Conservation (phyloP, 2,329 filamentous ascomycete species). For the Polytolypa hystricis region DNA sequence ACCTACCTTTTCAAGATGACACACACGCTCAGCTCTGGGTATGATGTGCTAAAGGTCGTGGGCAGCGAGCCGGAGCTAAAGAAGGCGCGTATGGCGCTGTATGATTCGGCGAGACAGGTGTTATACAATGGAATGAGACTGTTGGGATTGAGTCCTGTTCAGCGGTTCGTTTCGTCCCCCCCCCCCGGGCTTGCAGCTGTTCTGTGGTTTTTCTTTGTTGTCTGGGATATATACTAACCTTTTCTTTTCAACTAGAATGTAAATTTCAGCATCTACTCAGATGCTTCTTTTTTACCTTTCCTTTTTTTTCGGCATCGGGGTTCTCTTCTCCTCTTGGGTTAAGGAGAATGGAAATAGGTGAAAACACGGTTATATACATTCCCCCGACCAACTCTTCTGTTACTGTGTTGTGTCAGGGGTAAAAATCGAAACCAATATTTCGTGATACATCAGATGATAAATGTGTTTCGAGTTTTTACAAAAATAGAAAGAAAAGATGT, state of each 20-base stretch:
- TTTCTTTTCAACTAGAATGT: neutral
- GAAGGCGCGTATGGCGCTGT: constrained; percentile 51
- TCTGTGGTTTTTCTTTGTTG: no score
- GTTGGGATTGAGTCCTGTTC: constrained; percentile 54
- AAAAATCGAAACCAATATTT: no score
- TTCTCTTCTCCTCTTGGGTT: no score
- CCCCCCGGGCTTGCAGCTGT: neutral
- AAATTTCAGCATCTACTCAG: neutral
- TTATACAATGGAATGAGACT: constrained; percentile 56
- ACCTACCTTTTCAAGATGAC: constrained; percentile 58
- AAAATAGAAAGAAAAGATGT: no score
- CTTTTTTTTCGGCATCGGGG: no score
- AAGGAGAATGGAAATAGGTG: no score
- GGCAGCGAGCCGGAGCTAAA: constrained; percentile 48
- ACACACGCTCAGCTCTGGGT: constrained; percentile 49
- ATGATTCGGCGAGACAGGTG: constrained; percentile 51
- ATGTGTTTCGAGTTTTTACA: no score
- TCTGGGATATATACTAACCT: neutral
- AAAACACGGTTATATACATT: no score
- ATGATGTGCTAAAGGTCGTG: constrained; percentile 52
- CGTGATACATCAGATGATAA: no score
- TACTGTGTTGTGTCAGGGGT: no score
- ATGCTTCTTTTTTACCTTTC: neutral
- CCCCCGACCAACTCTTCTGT: no score
- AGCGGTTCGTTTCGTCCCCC: constrained; percentile 31